These are phyloP conservation scores for Monilinia vaccinii-corymbosi DNA, from an alignment of 2,329 filamentous ascomycete genomes.

Conservation along the genomic window DNA sequence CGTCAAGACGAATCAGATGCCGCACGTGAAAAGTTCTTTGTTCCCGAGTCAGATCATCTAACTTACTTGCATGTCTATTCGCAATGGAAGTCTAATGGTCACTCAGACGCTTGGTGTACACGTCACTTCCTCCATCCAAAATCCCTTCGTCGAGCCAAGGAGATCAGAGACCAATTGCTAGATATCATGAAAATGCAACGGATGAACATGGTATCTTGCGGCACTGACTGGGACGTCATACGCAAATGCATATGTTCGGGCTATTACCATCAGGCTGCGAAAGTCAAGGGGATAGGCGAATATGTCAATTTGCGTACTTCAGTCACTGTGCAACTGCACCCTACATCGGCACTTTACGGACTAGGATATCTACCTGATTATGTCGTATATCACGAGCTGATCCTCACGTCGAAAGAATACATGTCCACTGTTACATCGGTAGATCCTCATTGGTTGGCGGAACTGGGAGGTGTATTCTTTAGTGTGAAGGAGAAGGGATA, in stretches of 20 bases:
- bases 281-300: constrained; percentile 92
- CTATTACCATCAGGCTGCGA: constrained; percentile 96
- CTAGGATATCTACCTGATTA: constrained; percentile 92
- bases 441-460: constrained; percentile 94
- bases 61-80: constrained; percentile 93
- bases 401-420: constrained; percentile 94
- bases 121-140: constrained; percentile 95
- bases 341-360: constrained; percentile 87
- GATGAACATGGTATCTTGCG: constrained; percentile 78
- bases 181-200: constrained; percentile 95
- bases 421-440: constrained; percentile 96
- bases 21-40: constrained; percentile 95
- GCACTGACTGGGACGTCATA: constrained; percentile 94
- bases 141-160: constrained; percentile 79
- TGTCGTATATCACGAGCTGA: constrained; percentile 95
- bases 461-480: constrained; percentile 94
- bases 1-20: constrained; percentile 93
- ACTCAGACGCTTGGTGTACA: constrained; percentile 84
- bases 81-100: constrained; percentile 88
- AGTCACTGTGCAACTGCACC: constrained; percentile 88
- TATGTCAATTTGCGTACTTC: constrained; percentile 95
- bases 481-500: constrained; percentile 97
- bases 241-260: constrained; percentile 95
- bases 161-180: constrained; percentile 85
- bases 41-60: constrained; percentile 92